These are phyloP conservation scores for Eutypella sp. DNA, from an alignment of 2,329 filamentous ascomycete species.

Conservation along the genomic window DNA sequence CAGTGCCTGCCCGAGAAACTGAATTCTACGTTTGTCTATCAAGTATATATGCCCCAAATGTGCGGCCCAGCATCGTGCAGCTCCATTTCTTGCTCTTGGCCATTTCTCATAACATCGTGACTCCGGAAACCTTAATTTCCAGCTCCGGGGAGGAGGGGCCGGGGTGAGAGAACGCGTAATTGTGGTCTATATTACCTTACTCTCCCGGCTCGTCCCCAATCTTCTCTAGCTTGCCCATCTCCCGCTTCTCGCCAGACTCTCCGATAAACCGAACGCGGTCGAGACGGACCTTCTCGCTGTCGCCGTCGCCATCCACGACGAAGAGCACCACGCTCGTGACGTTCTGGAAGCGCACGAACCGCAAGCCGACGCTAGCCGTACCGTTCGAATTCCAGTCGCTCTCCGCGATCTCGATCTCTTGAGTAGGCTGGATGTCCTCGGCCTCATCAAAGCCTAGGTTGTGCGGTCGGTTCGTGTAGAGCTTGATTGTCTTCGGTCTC, in stretches of 20 bases:
- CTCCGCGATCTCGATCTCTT: constrained; percentile 68
- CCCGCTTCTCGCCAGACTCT: constrained; percentile 84
- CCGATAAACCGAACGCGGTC: constrained; percentile 78
- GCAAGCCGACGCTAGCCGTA: constrained; percentile 67
- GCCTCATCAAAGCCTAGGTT: constrained; percentile 95
- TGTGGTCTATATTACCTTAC: constrained; percentile 29
- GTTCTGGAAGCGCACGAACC: constrained; percentile 97
- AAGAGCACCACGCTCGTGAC: constrained; percentile 83
- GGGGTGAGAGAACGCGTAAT: background rate
- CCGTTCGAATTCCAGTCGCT: constrained; percentile 79
- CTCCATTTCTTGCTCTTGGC: background rate
- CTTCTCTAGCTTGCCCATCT: constrained; percentile 94
- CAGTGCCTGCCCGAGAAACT: too few relatives aligned
- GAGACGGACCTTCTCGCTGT: constrained; percentile 79
- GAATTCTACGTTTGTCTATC: background rate
- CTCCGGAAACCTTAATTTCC: constrained; percentile 3
- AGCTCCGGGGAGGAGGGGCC: background rate
- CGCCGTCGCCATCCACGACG: constrained; percentile 78
- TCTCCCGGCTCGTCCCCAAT: constrained; percentile 70
- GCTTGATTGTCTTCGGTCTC: constrained; percentile 74
- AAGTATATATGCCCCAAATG: background rate
- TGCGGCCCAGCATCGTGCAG: too few relatives aligned
- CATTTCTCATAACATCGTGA: constrained; percentile 3
- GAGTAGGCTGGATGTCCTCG: constrained; percentile 76
- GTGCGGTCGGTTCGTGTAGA: constrained; percentile 84